These are phyloP conservation scores for Hemerocallis citrina DNA, from an alignment of 106 monocot species.

Conservation along the genomic window DNA sequence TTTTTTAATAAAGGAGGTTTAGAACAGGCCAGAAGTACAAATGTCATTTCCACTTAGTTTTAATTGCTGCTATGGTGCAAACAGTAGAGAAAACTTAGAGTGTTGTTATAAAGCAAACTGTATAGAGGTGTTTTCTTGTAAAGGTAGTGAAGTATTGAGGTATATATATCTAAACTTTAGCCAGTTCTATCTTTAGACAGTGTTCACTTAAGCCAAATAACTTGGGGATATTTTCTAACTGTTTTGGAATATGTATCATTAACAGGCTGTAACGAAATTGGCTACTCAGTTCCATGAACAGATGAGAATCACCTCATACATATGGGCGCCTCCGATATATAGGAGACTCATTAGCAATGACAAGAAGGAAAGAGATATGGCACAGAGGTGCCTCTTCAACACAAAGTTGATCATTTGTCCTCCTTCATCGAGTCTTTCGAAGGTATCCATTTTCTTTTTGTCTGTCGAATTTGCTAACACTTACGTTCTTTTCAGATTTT, in stretches of 20 bases:
- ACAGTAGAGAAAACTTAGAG: no score
- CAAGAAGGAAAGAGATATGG: conserved; percentile 39
- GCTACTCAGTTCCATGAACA: conserved; percentile 19
- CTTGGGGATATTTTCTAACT: neutral
- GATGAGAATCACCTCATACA: conserved; percentile 30
- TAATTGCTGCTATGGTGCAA: no score
- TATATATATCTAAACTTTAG: no score
- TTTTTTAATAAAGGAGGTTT: no score
- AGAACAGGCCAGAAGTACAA: no score
- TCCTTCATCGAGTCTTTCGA: conserved; percentile 27
- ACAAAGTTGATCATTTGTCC: conserved; percentile 23
- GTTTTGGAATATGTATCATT: neutral
- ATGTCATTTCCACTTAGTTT: no score
- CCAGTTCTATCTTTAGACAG: neutral
- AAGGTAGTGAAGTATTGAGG: no score
- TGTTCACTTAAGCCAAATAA: neutral
- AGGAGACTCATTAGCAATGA: conserved; percentile 47
- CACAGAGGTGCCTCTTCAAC: conserved; percentile 45
- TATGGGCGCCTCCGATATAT: conserved; percentile 48
- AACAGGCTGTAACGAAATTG: conserved; percentile 40
- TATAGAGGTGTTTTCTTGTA: no score
- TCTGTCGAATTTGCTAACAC: neutral
- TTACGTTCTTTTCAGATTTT: neutral
- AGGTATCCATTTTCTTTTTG: conserved; percentile 20
- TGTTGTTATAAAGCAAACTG: no score